These are phyloP conservation scores for Monoraphidium neglectum DNA, from an alignment of 139 green algal genomes.

Conservation along the genomic window DNA sequence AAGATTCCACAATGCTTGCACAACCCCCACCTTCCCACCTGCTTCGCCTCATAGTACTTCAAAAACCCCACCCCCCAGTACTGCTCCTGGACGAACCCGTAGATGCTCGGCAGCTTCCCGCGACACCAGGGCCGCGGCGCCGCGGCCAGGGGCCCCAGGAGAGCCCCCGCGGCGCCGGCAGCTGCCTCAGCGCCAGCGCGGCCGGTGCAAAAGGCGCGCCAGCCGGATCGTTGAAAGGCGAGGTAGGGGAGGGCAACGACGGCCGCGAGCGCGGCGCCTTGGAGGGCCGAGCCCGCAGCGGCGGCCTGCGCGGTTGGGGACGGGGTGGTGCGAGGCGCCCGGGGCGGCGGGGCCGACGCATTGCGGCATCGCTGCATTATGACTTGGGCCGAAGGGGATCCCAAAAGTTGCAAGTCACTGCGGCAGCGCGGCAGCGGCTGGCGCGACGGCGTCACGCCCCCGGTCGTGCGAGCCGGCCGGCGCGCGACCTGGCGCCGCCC, in stretches of 20 bases:
- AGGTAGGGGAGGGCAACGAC: neutral
- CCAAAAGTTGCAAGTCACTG: no score
- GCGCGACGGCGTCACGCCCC: no score
- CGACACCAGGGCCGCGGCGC: slow-evolving; percentile 65
- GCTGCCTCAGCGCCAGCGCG: neutral
- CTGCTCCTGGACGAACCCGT: slow-evolving; percentile 79
- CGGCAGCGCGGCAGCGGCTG: no score
- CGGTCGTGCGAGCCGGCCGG: no score
- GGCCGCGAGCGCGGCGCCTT: slow-evolving; percentile 14
- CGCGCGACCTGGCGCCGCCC: no score
- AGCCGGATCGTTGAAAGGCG: neutral
- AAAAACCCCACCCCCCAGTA: slow-evolving; percentile 90
- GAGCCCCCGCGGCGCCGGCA: neutral
- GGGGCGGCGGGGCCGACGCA: no score
- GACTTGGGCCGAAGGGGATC: no score
- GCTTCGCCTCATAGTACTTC: slow-evolving; percentile 63
- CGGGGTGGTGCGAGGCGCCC: no score
- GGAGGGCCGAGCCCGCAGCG: neutral
- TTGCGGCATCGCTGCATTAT: no score
- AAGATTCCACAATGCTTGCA: no score
- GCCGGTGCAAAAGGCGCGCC: neutral
- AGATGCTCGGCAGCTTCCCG: slow-evolving; percentile 60
- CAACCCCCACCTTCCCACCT: slow-evolving; percentile 44
- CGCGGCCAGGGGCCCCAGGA: neutral
- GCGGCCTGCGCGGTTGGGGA: no score